Evolutionary conservation across 1,284 basidiomycete genomes (phyloP).

Genomic region (Golubevia sp.): DNA sequence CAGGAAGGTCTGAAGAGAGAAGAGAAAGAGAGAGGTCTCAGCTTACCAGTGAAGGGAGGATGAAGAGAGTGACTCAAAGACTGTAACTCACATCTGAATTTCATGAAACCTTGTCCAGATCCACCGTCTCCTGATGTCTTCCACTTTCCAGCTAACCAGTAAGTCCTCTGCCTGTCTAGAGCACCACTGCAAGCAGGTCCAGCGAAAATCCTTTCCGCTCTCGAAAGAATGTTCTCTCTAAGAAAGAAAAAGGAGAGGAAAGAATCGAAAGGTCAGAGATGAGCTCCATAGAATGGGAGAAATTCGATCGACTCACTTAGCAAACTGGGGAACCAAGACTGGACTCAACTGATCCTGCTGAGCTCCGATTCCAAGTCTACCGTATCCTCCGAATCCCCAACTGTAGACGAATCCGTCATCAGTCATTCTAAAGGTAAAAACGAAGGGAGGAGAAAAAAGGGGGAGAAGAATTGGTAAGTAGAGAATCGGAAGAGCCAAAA

Average conservation of each 20-base stretch:
- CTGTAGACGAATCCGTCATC: constrained; percentile 78
- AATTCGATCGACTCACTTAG: constrained; percentile 65
- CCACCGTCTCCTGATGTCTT: constrained; percentile 88
- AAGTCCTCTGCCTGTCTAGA: constrained; percentile 80
- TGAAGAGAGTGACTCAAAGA: neutral
- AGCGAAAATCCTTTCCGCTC: constrained; percentile 73
- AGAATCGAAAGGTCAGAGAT: too few species aligned
- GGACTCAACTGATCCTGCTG: constrained; percentile 72
- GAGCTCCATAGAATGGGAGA: constrained; percentile 64
- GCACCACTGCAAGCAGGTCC: constrained; percentile 83
- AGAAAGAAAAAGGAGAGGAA: neutral
- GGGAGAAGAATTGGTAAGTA: too few species aligned
- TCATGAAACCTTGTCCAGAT: constrained; percentile 30
- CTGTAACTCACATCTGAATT: constrained; percentile 23
- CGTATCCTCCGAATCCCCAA: constrained; percentile 65
- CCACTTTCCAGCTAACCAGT: constrained; percentile 74
- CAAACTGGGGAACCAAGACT: constrained; percentile 47
- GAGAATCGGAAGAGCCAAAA: too few species aligned
- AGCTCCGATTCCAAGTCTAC: constrained; percentile 69
- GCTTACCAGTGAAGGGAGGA: neutral
- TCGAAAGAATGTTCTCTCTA: constrained; percentile 68
- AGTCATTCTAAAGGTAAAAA: constrained; percentile 47
- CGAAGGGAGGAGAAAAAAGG: neutral
- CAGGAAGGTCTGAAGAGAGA: constrained; percentile 27
- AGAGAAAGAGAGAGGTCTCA: neutral